Evolutionary conservation across 1,284 basidiomycete species (phyloP), one percentile per base, ranked within the genome.

Genomic region (Meira miltonrushii): DNA sequence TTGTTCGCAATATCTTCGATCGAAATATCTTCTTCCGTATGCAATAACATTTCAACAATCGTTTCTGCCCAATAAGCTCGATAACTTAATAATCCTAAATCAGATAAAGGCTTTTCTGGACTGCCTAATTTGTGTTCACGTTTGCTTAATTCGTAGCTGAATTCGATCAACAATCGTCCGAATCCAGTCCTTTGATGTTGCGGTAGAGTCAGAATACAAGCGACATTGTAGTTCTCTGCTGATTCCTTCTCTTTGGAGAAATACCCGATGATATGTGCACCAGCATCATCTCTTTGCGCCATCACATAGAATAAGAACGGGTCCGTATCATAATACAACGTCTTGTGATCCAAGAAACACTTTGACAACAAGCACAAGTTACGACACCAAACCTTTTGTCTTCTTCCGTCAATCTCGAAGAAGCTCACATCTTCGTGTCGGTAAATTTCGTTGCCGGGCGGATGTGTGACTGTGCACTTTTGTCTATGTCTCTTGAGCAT

Each of bases 301-400:
- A 96, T 92, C 71, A 98, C 90, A 80, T 99, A 99, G 81, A 98
- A 99, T 37, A 99, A 81, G 81, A 99, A 99, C 0, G 95, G 95
- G 79, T 98, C 95, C 61, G 98, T 95, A 79, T 99, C 95, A 81
- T 99, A 98, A 81, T 98, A 98, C 46, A 99, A 85, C 19, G 94
- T 97, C 81, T 99, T 99, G 82, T 97, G 94, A 77, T 98, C 93
- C 67, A 99, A 85, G 79, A 98, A 99, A 91, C 97, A 96, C 80
- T 97, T 98, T 59, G 94, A 94, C 33, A 99, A 83, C 57, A 99
- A 83, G 80, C 95, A 98, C n/a, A 99, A 84, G 77, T 99, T 97
- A 79, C 98, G 95, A 78, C 95, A 98, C 79, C 97, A 99, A 72
- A 97, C 97, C 60, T 97, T 98, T 83, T 96, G 96, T 82, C 92